Percentiles rank a stretch among this genome's conserved stretches.
Evolutionary conservation across 192 early-diverging fungal genomes (phyloP).

Genomic region (Backusella tarrabulga): DNA sequence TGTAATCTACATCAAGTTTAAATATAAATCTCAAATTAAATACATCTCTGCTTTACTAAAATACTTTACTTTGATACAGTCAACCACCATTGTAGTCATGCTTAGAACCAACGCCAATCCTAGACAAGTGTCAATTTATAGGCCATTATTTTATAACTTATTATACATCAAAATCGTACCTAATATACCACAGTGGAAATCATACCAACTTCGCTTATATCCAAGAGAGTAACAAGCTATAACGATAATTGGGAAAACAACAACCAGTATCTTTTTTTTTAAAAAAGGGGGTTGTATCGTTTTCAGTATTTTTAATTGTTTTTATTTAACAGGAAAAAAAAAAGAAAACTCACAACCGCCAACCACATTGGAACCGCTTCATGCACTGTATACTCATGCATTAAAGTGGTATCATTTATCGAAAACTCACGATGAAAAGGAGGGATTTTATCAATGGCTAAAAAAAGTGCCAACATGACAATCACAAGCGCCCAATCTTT

Average conservation of each 20-base stretch:
- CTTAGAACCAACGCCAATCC: constrained; percentile 43
- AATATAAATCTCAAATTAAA: neutral
- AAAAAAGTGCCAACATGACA: constrained; percentile 54
- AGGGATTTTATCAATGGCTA: constrained; percentile 48
- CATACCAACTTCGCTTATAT: constrained; percentile 34
- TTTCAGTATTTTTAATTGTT: neutral
- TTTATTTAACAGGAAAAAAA: neutral
- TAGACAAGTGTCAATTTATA: neutral
- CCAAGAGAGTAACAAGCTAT: constrained; percentile 29
- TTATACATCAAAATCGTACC: constrained; percentile 13
- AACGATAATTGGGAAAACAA: constrained; percentile 36
- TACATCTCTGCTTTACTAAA: neutral
- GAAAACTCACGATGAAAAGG: constrained; percentile 77
- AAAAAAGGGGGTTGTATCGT: neutral
- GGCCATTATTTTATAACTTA: neutral
- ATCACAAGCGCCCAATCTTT: constrained; percentile 50
- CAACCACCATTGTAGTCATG: constrained; percentile 44
- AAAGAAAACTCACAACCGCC: constrained; percentile 11
- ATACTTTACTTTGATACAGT: constrained; percentile 45
- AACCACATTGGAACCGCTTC: constrained; percentile 49
- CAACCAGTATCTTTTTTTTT: constrained; percentile 32
- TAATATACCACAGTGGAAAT: constrained; percentile 44
- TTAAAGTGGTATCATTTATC: constrained; percentile 65
- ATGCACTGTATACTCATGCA: constrained; percentile 48
- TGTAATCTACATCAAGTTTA: constrained; percentile 33